Conservation (phyloP, 2,329 filamentous ascomycete species). For the Aspergillus melleus region DNA sequence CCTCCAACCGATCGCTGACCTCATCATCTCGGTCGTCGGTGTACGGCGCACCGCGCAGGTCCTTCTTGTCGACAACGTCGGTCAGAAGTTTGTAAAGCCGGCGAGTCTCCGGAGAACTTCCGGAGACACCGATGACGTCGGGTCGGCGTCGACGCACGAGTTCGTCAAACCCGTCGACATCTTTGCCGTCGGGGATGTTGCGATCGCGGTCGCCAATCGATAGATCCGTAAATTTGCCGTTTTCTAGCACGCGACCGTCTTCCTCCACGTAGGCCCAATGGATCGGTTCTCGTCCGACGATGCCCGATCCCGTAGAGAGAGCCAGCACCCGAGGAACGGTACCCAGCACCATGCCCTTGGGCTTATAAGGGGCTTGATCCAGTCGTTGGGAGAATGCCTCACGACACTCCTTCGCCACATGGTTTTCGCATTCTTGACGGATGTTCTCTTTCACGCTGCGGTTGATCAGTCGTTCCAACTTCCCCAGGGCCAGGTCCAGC, state of each 20-base stretch:
- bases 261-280: constrained; percentile 94
- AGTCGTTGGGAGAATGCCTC: constrained; percentile 87
- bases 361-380: constrained; percentile 94
- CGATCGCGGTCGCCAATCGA: constrained; percentile 66
- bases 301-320: constrained; percentile 80
- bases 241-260: constrained; percentile 83
- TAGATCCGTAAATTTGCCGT: constrained; percentile 82
- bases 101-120: constrained; percentile 83
- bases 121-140: constrained; percentile 86
- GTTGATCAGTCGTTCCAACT: constrained; percentile 79
- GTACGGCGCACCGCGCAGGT: constrained; percentile 77
- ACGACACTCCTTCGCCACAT: constrained; percentile 81
- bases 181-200: constrained; percentile 63
- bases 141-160: constrained; percentile 77
- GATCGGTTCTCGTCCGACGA: constrained; percentile 72
- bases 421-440: constrained; percentile 89
- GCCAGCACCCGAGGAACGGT: constrained; percentile 84
- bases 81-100: constrained; percentile 80
- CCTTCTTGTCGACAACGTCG: constrained; percentile 73
- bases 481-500: constrained; percentile 75
- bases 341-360: constrained; percentile 85
- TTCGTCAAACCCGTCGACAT: constrained; percentile 71
- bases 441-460: constrained; percentile 94
- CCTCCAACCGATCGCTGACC: constrained; percentile 76
- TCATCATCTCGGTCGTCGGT: constrained; percentile 79